Evolutionary conservation across 2,329 filamentous ascomycete species (phyloP).

Genomic region (Neophaeococcomyces mojaviensis): DNA sequence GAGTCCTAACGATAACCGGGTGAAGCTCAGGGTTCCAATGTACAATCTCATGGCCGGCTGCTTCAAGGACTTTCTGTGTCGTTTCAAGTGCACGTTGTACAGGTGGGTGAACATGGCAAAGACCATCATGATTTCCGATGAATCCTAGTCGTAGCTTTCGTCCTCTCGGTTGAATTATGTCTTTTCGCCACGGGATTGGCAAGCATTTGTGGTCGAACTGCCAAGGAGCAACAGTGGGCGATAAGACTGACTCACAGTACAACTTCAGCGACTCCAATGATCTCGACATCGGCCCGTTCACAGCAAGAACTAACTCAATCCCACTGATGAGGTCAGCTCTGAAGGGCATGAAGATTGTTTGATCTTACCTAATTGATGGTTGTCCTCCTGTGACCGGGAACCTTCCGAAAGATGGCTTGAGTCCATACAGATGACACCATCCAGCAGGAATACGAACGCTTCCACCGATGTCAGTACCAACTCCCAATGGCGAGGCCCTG

Average conservation of each 20-base stretch:
- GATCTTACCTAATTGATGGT: too few species aligned
- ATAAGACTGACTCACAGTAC: conserved; percentile 31
- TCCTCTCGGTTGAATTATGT: conserved; percentile 28
- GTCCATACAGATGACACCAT: conserved; percentile 32
- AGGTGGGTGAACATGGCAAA: conserved; percentile 32
- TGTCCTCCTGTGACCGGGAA: conserved; percentile 32
- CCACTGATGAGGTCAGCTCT: too few species aligned
- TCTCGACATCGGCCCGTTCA: conserved; percentile 33
- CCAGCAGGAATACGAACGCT: conserved; percentile 33
- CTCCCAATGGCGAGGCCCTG: conserved; percentile 26
- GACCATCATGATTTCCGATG: conserved; percentile 30
- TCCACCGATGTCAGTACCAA: conserved; percentile 37
- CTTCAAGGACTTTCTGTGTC: conserved; percentile 28
- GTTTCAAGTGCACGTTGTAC: conserved; percentile 30
- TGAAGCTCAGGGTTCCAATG: conserved; percentile 28
- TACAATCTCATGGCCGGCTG: conserved; percentile 32
- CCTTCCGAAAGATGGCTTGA: conserved; percentile 34
- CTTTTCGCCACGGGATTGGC: conserved; percentile 32
- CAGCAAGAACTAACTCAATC: conserved; percentile 33
- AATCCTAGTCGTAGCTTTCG: conserved; percentile 33
- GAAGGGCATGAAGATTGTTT: too few species aligned
- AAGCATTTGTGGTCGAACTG: conserved; percentile 33
- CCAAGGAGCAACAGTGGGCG: conserved; percentile 29
- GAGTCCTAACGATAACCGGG: conserved; percentile 26
- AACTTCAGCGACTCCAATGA: conserved; percentile 29